phyloP scores from a whole-genome alignment of 2,329 filamentous ascomycete genomes.

The Neofusicoccum laricinum region DNA sequence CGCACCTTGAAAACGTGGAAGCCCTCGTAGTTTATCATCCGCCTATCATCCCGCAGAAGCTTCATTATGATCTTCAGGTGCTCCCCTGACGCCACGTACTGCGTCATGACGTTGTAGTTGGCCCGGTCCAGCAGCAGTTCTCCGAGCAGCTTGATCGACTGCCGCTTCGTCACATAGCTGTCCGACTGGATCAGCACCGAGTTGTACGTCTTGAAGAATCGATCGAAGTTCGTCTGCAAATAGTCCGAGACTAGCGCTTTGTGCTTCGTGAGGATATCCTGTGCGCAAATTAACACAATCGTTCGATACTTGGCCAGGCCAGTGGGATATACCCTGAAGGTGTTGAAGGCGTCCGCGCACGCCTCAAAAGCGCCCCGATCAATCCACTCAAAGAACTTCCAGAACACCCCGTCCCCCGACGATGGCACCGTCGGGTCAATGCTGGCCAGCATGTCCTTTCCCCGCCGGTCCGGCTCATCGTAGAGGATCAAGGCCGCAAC shows the following conservation, averaged over 20 bases:
- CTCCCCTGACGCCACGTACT: conserved; percentile 91
- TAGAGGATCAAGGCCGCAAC: conserved; percentile 90
- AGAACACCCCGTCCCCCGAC: conserved; percentile 83
- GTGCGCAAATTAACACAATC: not conserved
- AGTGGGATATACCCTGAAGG: conserved; percentile 68
- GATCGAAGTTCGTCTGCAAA: conserved; percentile 82
- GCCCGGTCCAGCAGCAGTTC: conserved; percentile 92
- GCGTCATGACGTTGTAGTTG: conserved; percentile 98
- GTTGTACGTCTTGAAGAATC: conserved; percentile 93
- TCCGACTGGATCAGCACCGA: conserved; percentile 81
- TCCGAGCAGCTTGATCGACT: conserved; percentile 95
- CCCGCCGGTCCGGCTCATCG: conserved; percentile 75
- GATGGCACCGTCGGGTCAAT: conserved; percentile 75
- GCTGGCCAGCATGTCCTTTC: conserved; percentile 64
- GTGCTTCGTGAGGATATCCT: conserved; percentile 93
- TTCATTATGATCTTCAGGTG: conserved; percentile 99
- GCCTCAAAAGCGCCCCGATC: conserved; percentile 96
- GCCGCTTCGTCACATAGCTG: conserved; percentile 95
- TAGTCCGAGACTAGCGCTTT: conserved; percentile 88
- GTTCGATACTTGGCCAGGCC: not conserved
- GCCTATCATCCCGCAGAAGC: conserved; percentile 86
- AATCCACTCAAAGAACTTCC: conserved; percentile 97
- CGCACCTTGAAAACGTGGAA: conserved; percentile 94
- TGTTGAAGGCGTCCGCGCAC: conserved; percentile 95
- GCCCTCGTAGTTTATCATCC: conserved; percentile 99